Base-by-base conservation (phyloP, 345 rosid genomes). In the Boechera retrofracta region DNA sequence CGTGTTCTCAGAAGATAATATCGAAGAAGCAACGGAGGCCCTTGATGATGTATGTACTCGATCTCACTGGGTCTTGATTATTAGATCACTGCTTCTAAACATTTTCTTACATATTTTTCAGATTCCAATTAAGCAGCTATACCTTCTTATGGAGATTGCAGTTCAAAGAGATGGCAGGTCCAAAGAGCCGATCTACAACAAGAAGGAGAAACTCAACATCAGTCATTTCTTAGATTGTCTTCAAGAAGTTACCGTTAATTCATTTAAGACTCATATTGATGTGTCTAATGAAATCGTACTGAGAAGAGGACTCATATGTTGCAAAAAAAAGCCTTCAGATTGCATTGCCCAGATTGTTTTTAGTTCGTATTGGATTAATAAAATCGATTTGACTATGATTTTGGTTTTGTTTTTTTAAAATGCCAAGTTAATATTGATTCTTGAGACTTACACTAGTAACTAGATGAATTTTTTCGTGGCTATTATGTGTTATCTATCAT, bases 171-270 rank as follows among this genome's bases (percentile, higher is more conserved):
- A 88, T 91, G 94, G 95, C 86, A 92, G 88, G 47, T 73, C 86
- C 4, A 83, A 92, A 0, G 95, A 89, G 77, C 82, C 93, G 10
- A 85, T 87, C 64, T 90, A 59, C 78, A 75, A 82, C 2, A 94
- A 95, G 4, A 63, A n/a, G 77, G 85, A 86, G 77, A 93, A 89
- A 88, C 92, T 93, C 18, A 67, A 77, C 39, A 80, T 89, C 38
- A 39, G 73, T 31, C 92, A 87, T 81, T 91, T 93, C 62, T 83
- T 82, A 1, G 88, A 86, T 55, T 87, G 97, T 79, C 89, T 88
- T 38, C 4, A 15, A 0, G 62, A 53, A 67, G 33, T 67, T 13
- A 26, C 36, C 15, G 33, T 31, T 31, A 31, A 31, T 31, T 31
- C 33, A 31, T 31, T 5, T 21, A 21, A 31, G 4, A 31, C 33